A percentile compares a stretch with the other conserved stretches of the same genome.
Evolutionary conservation across 2,329 filamentous ascomycete genomes (phyloP).

Genomic region (Sarocladium brachiariae): DNA sequence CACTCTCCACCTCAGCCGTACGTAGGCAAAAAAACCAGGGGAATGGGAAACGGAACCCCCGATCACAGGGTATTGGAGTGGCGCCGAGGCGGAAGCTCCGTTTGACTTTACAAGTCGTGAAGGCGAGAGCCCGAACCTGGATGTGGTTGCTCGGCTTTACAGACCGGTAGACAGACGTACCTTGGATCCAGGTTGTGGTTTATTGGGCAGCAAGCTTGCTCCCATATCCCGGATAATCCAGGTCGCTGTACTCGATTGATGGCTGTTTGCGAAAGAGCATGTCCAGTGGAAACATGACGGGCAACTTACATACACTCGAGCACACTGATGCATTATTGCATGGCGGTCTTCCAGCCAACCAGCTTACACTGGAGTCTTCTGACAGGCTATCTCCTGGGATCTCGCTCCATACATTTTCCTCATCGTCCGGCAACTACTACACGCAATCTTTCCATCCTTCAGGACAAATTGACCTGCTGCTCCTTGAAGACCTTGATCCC

Average conservation of each 20-base stretch:
- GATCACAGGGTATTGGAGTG: neutral
- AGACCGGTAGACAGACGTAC: too few species aligned
- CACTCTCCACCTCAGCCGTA: conserved; percentile 8
- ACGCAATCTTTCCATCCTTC: conserved; percentile 10
- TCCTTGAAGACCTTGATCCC: conserved; percentile 15
- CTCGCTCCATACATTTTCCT: conserved; percentile 14
- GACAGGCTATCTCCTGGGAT: conserved; percentile 14
- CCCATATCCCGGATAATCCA: conserved; percentile 1
- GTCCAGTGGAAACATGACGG: too few species aligned
- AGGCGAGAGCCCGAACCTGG: neutral
- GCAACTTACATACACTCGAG: too few species aligned
- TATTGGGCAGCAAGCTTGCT: neutral
- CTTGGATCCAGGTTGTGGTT: too few species aligned
- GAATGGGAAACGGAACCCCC: conserved; percentile 1
- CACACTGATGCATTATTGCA: too few species aligned
- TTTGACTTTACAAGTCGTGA: neutral
- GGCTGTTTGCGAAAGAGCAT: too few species aligned
- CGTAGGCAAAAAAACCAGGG: neutral
- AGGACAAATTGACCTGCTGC: conserved; percentile 15
- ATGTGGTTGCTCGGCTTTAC: neutral
- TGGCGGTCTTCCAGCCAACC: too few species aligned
- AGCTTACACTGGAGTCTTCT: conserved; percentile 11
- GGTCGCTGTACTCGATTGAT: too few species aligned
- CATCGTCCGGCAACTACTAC: neutral
- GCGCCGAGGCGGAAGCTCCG: conserved; percentile 5